Percentiles rank a stretch among this genome's conserved stretches.
Evolutionary conservation across 768 basidiomycete genomes (phyloP).

Genomic region (Kwoniella dejecticola): DNA sequence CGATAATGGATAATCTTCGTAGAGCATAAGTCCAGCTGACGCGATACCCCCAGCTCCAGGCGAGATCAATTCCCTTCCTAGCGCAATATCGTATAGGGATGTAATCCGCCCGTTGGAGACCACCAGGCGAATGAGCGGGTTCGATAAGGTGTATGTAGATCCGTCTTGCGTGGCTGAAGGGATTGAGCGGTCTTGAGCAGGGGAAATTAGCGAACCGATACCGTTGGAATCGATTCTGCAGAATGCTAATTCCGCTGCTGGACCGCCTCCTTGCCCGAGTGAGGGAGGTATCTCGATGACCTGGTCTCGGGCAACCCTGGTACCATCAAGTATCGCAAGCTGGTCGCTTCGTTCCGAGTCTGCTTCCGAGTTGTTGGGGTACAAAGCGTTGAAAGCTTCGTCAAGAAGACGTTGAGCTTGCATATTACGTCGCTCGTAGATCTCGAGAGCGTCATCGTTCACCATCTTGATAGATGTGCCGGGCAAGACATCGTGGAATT

Average conservation of each 20-base stretch:
- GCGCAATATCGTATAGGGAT: constrained; percentile 20
- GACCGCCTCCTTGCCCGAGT: not conserved
- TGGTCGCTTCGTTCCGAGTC: not conserved
- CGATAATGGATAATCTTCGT: constrained; percentile 34
- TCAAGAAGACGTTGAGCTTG: constrained; percentile 11
- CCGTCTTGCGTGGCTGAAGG: constrained; percentile 14
- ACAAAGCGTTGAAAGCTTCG: not conserved
- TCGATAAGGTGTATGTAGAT: constrained; percentile 17
- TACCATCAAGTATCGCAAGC: constrained; percentile 4
- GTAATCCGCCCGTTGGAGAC: constrained; percentile 34
- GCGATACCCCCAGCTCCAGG: constrained; percentile 8
- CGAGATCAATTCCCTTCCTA: constrained; percentile 27
- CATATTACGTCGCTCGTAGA: constrained; percentile 9
- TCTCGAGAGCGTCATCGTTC: constrained; percentile 79
- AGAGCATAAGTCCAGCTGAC: constrained; percentile 35
- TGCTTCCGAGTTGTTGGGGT: not conserved
- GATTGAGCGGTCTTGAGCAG: not conserved
- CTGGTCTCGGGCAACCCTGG: not conserved
- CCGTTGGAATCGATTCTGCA: not conserved
- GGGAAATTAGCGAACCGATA: not conserved
- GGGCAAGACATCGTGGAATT: constrained; percentile 66
- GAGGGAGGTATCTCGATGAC: not conserved
- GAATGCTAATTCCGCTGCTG: not conserved
- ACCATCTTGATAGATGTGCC: constrained; percentile 72
- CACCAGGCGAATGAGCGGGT: constrained; percentile 16